Percentiles rank a stretch among this genome's conserved stretches.
phyloP scores from a whole-genome alignment of 495 filamentous ascomycete genomes.

The Xylaria bambusicola region DNA sequence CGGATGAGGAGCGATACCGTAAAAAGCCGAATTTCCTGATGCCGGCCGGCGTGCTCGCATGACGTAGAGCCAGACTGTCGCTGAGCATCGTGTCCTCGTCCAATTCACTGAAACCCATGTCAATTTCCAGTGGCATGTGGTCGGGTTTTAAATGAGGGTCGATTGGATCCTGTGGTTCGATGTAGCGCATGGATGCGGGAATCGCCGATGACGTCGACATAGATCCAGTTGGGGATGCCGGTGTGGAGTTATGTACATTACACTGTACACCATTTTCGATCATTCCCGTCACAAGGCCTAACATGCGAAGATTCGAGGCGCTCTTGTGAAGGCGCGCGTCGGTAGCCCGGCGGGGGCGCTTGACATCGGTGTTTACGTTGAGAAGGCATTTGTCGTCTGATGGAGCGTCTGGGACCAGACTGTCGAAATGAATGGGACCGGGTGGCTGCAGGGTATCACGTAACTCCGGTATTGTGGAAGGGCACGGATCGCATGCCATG shows the following conservation, averaged over 20 bases:
- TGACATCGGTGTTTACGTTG: conserved; percentile 4
- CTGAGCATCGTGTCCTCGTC: conserved; percentile 25
- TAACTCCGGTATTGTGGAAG: conserved; percentile 12
- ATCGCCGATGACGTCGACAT: conserved; percentile 9
- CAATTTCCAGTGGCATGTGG: conserved; percentile 30
- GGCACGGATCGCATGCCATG: conserved; percentile 6
- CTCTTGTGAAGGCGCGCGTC: conserved; percentile 24
- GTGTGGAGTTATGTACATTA: conserved; percentile 31
- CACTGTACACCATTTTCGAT: conserved; percentile 40
- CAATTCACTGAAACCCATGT: conserved; percentile 26
- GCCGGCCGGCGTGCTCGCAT: conserved; percentile 33
- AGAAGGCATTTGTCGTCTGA: conserved; percentile 1
- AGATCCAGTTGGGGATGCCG: conserved; percentile 19
- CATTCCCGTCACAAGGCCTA: conserved; percentile 38
- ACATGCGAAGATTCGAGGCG: conserved; percentile 25
- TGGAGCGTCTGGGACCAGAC: not conserved
- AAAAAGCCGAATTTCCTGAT: conserved; percentile 39
- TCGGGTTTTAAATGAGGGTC: conserved; percentile 19
- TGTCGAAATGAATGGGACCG: not conserved
- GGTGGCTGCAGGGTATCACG: conserved; percentile 13
- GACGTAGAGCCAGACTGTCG: conserved; percentile 24
- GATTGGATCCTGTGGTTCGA: conserved; percentile 23
- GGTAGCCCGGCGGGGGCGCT: conserved; percentile 18
- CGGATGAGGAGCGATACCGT: conserved; percentile 41
- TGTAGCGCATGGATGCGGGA: not conserved